Conservation (phyloP, 2,329 filamentous ascomycete genomes). For the Penicillium sp. region DNA sequence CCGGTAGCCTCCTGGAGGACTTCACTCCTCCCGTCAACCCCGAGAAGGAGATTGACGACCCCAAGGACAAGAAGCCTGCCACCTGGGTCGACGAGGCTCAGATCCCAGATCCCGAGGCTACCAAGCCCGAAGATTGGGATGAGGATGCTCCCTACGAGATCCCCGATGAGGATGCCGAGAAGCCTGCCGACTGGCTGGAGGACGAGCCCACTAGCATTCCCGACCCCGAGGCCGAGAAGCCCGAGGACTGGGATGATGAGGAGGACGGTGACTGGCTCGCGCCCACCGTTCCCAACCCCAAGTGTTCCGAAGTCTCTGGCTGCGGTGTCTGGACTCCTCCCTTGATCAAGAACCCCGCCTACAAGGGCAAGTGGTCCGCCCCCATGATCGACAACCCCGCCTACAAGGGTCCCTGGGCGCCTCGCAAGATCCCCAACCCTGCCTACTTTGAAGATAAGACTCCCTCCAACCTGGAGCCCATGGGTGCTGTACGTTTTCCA, state of each 20-base stretch:
- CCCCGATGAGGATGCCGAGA: constrained; percentile 82
- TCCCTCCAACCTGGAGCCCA: constrained; percentile 93
- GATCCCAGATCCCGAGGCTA: constrained; percentile 86
- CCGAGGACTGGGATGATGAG: constrained; percentile 98
- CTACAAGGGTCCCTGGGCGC: constrained; percentile 95
- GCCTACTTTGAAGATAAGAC: constrained; percentile 96
- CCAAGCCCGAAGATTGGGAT: constrained; percentile 97
- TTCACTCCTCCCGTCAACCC: constrained; percentile 94
- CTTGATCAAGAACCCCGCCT: constrained; percentile 87
- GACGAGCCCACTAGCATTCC: constrained; percentile 74
- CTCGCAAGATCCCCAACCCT: constrained; percentile 95
- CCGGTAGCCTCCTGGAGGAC: constrained; percentile 87
- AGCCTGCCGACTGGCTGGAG: constrained; percentile 94
- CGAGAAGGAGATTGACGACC: constrained; percentile 86
- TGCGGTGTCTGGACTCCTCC: constrained; percentile 91
- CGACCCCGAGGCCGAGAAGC: constrained; percentile 94
- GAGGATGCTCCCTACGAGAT: constrained; percentile 97
- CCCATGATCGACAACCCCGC: constrained; percentile 92
- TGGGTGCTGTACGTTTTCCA: constrained; percentile 49
- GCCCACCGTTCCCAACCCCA: constrained; percentile 87
- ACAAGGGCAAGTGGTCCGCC: constrained; percentile 98
- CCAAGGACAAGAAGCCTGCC: constrained; percentile 86
- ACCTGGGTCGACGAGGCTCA: constrained; percentile 93
- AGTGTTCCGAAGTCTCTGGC: constrained; percentile 87
- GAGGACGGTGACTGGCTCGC: constrained; percentile 97